Evolutionary conservation across 176 grass and related monocot genomes (phyloP), one percentile per base, ranked within the genome.

Genomic region (Elymus sibiricus): DNA sequence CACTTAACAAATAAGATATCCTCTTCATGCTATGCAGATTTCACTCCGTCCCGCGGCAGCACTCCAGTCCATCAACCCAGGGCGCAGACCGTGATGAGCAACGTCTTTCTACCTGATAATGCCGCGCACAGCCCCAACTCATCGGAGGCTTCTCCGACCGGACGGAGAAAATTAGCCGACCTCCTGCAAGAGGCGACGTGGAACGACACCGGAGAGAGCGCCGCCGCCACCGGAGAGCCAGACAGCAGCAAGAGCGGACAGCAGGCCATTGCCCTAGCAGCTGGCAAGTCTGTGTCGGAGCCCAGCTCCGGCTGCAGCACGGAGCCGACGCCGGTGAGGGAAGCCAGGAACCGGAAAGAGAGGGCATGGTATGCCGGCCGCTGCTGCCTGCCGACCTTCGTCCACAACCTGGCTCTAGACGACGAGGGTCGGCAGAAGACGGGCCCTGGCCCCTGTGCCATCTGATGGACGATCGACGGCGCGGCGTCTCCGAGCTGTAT

Each of bases 11-110:
- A 75, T 55, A 63, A 7, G 64, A 44, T 79, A 55, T 61, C 11
- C 1, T 74, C 9, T 86, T 75, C 19, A 1, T 58, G 17, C 25
- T 75, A 32, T 83, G 42, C 90, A 99, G 94, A 99, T 82, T 99
- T 99, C 89, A 99, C 97, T 55, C 97, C 97, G 27, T 99, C 97
- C 51, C 92, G 90, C 60, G 94, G 94, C 28, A 94, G 74, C 77
- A 96, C 94, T 27, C 97, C 97, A 17, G 91, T 66, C 69, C 75
- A 94, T 67, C 92, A 86, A 67, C 75, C 84, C n/a, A 89, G 88
- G 59, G 64, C 79, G 25, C 84, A 86, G 2, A 90, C 77, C 34
- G 88, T 89, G 64, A 85, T 75, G 82, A 82, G 59, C 67, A 90
- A 87, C 62, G 17, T 82, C 4, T 80, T 92, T 42, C 55, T 85